These are phyloP conservation scores for Eugenia klotzschiana DNA, from an alignment of 441 rosid species.

Conservation along the genomic window DNA sequence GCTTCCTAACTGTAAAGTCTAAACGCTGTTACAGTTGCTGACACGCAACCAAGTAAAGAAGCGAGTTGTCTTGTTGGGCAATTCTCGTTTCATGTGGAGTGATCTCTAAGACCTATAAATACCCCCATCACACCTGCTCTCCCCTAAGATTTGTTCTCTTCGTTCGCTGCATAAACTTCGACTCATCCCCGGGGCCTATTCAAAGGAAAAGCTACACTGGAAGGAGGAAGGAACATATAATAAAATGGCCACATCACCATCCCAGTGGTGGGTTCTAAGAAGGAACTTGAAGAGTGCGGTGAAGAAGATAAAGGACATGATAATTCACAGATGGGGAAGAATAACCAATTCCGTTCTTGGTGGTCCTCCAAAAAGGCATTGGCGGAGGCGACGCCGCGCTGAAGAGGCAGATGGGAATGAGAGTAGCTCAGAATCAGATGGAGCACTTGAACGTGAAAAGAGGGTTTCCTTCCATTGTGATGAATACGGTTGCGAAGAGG, in stretches of 20 bases:
- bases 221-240: constrained; percentile 17
- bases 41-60: background rate
- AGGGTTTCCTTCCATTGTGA: background rate
- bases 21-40: background rate
- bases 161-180: background rate
- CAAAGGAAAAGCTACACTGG: background rate
- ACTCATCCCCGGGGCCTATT: background rate
- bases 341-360: background rate
- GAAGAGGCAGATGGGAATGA: constrained; percentile 6
- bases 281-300: background rate
- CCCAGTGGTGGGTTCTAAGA: background rate
- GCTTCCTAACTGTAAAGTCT: background rate
- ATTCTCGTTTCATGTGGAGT: background rate
- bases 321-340: constrained; percentile 6
- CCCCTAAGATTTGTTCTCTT: background rate
- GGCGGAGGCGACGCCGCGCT: constrained; percentile 12
- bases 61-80: background rate
- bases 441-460: background rate
- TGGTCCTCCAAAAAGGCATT: constrained; percentile 3
- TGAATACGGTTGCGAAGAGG: background rate
- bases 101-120: background rate
- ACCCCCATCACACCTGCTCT: background rate
- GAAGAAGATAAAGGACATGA: constrained; percentile 24
- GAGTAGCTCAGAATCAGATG: background rate
- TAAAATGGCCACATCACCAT: background rate